phyloP scores from a whole-genome alignment of 768 basidiomycete genomes.

The Daedaleopsis nitida region DNA sequence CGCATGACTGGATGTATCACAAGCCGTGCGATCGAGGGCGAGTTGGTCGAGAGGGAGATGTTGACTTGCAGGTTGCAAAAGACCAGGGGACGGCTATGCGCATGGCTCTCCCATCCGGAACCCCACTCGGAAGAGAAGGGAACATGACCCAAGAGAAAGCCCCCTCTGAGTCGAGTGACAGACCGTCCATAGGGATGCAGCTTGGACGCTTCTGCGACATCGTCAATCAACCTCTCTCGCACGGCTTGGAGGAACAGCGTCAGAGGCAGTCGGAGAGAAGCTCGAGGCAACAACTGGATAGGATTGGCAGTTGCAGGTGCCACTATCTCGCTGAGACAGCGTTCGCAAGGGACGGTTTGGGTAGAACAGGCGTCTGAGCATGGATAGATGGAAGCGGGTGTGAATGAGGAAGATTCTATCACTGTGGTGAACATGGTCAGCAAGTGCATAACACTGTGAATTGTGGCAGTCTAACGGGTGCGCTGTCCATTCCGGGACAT shows the following conservation, averaged over 20 bases:
- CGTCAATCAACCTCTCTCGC: conserved; percentile 54
- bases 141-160: conserved; percentile 59
- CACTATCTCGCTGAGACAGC: conserved; percentile 32
- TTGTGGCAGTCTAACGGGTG: not conserved
- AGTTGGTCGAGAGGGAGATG: conserved; percentile 31
- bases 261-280: conserved; percentile 43
- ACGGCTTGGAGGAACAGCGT: conserved; percentile 62
- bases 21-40: conserved; percentile 39
- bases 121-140: conserved; percentile 59
- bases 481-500: not conserved
- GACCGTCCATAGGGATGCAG: conserved; percentile 31
- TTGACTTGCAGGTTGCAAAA: conserved; percentile 63
- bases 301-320: conserved; percentile 13
- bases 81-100: conserved; percentile 54
- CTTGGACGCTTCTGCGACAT: conserved; percentile 50
- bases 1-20: conserved; percentile 65
- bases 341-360: conserved; percentile 40
- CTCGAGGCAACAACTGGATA: conserved; percentile 43
- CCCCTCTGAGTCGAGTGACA: conserved; percentile 55
- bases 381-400: conserved; percentile 53
- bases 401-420: conserved; percentile 45
- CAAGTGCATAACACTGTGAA: not conserved
- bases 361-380: conserved; percentile 51
- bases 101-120: conserved; percentile 60
- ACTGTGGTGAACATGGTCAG: conserved; percentile 34